Evolutionary conservation across 2,329 filamentous ascomycete species (phyloP), one percentile per base, ranked within the genome.

Genomic region (Stemphylium beticola): DNA sequence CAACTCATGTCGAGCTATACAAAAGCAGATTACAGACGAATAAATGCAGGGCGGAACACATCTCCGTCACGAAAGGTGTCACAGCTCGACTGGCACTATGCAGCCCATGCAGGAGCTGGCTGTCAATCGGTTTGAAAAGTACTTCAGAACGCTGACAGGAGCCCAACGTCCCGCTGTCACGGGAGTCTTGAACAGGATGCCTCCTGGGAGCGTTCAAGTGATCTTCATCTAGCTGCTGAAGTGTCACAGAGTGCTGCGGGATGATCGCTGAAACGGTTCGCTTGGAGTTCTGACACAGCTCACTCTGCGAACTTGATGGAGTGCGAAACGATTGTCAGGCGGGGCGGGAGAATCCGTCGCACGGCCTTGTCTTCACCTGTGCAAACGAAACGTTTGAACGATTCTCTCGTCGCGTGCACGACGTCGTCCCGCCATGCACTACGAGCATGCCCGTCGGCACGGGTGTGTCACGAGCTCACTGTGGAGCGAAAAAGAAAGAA

Each of bases 231-330:
- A 49, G 32, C 43, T 57, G 33, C 49, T 33, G 45, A 50, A 49
- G 41, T 49, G 53, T 60, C 42, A 33, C 57, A 51, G 38, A 53
- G 31, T 42, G 34, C 33, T 36, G 32, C 24, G 49, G 46, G 57
- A 54, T 33, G 37, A 49, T 45, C 38, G 44, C 48, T 58, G 55
- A 61, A 58, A 56, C 55, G 42, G 45, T 53, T 56, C 52, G 49
- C 43, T 52, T 56, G 45, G 42, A 26, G 34, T 46, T 61, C 58
- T 61, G 58, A 58, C 52, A 61, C 55, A 50, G 34, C 12, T 50
- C 49, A 43, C 41, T 40, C 46, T 51, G 45, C 10, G 40, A 47
- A 45, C 45, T 53, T 40, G 26, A 50, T 41, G 49, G 58, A 49
- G 55, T 58, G 58, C 49, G 41, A 61, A 61, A 61, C 58, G 26